Evolutionary conservation across 768 basidiomycete genomes (phyloP).

Genomic region (Megacollybia marginata): DNA sequence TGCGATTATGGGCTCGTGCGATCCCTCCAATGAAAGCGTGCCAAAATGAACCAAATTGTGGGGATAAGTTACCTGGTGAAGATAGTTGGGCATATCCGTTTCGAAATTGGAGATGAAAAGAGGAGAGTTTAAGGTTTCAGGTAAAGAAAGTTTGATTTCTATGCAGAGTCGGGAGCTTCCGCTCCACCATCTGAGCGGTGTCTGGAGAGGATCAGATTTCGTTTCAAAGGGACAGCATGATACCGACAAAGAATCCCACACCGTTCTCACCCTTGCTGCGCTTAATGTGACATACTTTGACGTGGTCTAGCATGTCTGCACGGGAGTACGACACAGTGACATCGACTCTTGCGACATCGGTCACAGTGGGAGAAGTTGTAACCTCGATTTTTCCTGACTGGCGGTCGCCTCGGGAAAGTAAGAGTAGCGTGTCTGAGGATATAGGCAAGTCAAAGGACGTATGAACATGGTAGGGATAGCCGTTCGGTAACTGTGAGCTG

Average conservation of each 20-base stretch:
- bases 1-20: conserved; percentile 25
- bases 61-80: conserved; percentile 28
- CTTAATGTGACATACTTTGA: conserved; percentile 22
- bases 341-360: conserved; percentile 18
- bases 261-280: conserved; percentile 20
- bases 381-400: conserved; percentile 20
- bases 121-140: conserved; percentile 15
- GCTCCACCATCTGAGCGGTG: conserved; percentile 20
- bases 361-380: conserved; percentile 12
- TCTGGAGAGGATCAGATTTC: conserved; percentile 7
- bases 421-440: conserved; percentile 19
- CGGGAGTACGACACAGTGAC: conserved; percentile 16
- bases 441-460: conserved; percentile 13
- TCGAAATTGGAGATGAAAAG: conserved; percentile 33
- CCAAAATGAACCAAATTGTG: conserved; percentile 27
- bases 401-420: conserved; percentile 19
- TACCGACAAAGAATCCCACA: conserved; percentile 30
- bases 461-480: conserved; percentile 8
- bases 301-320: conserved; percentile 12
- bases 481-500: background rate
- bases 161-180: conserved; percentile 16
- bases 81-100: conserved; percentile 33
- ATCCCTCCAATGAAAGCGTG: conserved; percentile 23
- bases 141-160: conserved; percentile 29
- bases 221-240: background rate